phyloP scores from a whole-genome alignment of 73 alveolate species.

The Paramecium pentaurelia region DNA sequence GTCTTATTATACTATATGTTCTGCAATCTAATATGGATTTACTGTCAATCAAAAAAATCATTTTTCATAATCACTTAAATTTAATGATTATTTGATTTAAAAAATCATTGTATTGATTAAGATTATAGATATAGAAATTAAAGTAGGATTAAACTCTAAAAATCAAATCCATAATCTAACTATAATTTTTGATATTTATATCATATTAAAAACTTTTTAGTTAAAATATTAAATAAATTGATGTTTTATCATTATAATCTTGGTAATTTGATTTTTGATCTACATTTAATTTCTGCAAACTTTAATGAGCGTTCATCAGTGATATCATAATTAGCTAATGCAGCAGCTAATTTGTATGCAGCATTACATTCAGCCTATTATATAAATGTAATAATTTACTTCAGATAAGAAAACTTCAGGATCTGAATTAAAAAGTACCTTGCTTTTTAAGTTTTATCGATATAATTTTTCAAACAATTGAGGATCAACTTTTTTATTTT shows the following conservation, averaged over 20 bases:
- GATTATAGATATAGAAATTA: not conserved
- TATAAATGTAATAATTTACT: not conserved
- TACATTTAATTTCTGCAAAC: slow-evolving; percentile 21
- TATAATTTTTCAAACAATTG: not conserved
- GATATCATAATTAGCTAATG: slow-evolving; percentile 52
- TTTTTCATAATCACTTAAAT: not conserved
- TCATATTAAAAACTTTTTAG: not conserved
- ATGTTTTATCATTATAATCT: not conserved
- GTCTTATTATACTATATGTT: not conserved
- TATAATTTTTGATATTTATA: not conserved
- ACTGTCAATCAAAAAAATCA: not conserved
- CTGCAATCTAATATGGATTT: not conserved
- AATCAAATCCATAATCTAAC: not conserved
- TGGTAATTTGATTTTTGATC: slow-evolving; percentile 27
- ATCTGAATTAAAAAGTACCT: not conserved
- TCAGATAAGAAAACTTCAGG: slow-evolving; percentile 36
- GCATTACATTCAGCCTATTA: slow-evolving; percentile 44
- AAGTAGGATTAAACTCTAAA: not conserved
- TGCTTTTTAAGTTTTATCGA: not conserved
- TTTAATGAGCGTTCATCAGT: slow-evolving; percentile 50
- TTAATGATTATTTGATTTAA: not conserved
- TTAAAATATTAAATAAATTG: not conserved
- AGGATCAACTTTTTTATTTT: slow-evolving; percentile 14
- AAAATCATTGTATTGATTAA: not conserved
- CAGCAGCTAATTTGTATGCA: slow-evolving; percentile 59